phyloP scores from a whole-genome alignment of 257 asterid genomes.

The Solanum ossicruentum region DNA sequence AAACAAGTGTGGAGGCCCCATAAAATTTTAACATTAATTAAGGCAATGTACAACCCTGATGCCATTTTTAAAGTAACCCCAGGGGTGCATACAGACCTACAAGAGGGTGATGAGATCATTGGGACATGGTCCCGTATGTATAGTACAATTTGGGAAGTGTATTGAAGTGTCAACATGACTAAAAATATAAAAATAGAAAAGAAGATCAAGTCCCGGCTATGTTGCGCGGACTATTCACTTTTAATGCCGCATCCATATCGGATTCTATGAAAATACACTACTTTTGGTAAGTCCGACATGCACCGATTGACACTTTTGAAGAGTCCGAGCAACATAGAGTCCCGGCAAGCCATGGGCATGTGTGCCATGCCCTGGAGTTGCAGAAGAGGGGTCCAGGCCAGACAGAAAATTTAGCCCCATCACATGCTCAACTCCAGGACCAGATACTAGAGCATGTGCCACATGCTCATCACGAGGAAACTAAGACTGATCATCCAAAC shows the following conservation, averaged over 20 bases:
- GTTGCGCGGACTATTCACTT: too few species aligned
- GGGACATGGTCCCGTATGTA: neutral
- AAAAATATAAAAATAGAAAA: neutral
- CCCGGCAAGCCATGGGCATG: neutral
- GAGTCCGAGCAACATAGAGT: neutral
- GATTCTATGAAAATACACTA: too few species aligned
- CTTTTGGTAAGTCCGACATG: too few species aligned
- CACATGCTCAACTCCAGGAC: neutral
- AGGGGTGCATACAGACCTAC: neutral
- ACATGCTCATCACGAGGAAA: neutral
- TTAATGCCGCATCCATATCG: too few species aligned
- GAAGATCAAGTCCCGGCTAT: neutral
- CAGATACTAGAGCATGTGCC: neutral
- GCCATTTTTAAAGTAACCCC: neutral
- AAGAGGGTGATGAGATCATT: neutral
- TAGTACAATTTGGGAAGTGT: neutral
- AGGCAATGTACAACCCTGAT: neutral
- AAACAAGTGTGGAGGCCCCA: neutral
- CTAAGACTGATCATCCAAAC: neutral
- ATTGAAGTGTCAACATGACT: neutral
- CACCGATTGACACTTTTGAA: too few species aligned
- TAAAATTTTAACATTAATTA: neutral
- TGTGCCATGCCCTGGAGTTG: neutral
- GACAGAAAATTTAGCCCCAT: neutral
- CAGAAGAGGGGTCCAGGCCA: neutral